Percentiles rank a stretch among this genome's conserved stretches.
phyloP scores from a whole-genome alignment of 2,329 filamentous ascomycete species.

The Metarhizium rileyi region DNA sequence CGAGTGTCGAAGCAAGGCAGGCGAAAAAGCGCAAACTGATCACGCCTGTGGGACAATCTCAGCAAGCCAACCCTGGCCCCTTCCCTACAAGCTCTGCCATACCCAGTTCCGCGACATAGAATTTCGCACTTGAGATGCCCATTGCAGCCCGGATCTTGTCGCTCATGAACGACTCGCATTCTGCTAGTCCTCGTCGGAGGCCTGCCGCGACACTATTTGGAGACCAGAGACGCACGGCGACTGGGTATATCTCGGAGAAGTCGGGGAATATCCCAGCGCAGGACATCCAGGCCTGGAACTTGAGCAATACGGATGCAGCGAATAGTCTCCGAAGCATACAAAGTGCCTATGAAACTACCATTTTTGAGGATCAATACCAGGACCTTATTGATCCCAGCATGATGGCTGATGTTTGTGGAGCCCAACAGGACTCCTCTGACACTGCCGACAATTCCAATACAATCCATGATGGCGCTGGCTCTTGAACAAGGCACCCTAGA shows the following conservation, averaged over 20 bases:
- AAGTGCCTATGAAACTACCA: neutral
- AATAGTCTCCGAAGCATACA: neutral
- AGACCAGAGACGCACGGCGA: neutral
- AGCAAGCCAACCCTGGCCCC: neutral
- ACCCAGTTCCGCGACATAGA: constrained; percentile 7
- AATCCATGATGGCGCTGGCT: neutral
- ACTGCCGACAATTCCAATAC: neutral
- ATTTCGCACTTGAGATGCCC: constrained; percentile 3
- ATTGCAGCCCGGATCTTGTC: neutral
- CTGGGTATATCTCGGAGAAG: neutral
- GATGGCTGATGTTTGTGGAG: neutral
- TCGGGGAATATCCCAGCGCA: neutral
- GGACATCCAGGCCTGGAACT: neutral
- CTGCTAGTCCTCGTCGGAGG: neutral
- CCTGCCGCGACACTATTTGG: neutral
- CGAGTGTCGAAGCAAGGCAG: neutral
- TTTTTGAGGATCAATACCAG: neutral
- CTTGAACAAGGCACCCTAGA: neutral
- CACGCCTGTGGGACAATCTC: neutral
- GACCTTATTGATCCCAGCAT: neutral
- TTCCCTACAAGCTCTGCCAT: neutral
- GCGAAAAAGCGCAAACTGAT: constrained; percentile 5
- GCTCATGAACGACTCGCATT: neutral
- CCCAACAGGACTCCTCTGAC: neutral
- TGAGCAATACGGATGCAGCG: neutral